Evolutionary conservation across 257 asterid genomes (phyloP), one percentile per base, ranked within the genome.

Genomic region (Solanum appendiculatum): DNA sequence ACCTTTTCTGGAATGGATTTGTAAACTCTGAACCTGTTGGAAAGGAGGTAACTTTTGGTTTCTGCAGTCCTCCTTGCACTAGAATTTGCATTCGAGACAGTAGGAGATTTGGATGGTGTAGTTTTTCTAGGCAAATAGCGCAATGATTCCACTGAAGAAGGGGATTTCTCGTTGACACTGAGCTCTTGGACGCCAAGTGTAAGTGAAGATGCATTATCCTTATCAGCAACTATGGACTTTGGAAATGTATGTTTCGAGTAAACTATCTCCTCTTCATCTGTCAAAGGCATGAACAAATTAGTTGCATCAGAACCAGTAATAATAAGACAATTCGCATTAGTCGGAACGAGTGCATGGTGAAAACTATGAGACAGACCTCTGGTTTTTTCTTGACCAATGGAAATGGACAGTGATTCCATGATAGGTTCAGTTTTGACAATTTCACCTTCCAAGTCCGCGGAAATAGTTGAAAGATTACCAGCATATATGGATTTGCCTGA

Each of bases 21-120:
- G 86, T 89, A 91, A 64, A 92, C 92, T 85, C 84, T 88, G 9
- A 91, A 78, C 87, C 91, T 87, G 86, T 86, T 83, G 33, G 91
- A 69, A 0, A 91, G 91, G 75, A 93, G 90, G 88, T 89, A 91
- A 33, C 89, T 87, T 44, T 89, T 87, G 86, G 13, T 87, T 31
- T 86, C 90, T 25, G 58, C 85, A 80, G 66, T 29, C 42, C 4
- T 25, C 42, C 27, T 80, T 18, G 29, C 85, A 48, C 42, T 29
- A 46, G 85, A 29, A 18, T 46, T 48, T 46, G 66, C 85, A 46
- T 46, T 46, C 29, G 10, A 29, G 66, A 80, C 29, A 80, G 85
- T 5, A 80, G 29, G n/a, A 4, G 16, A 80, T 7, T 29, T 31
- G 20, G 27, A 27, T 80, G 85, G 85, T 48, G 11, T 75, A 75